A percentile compares a stretch with the other conserved stretches of the same genome.
phyloP scores from a whole-genome alignment of 805 yeast species.

The Candida sanyiensis region DNA sequence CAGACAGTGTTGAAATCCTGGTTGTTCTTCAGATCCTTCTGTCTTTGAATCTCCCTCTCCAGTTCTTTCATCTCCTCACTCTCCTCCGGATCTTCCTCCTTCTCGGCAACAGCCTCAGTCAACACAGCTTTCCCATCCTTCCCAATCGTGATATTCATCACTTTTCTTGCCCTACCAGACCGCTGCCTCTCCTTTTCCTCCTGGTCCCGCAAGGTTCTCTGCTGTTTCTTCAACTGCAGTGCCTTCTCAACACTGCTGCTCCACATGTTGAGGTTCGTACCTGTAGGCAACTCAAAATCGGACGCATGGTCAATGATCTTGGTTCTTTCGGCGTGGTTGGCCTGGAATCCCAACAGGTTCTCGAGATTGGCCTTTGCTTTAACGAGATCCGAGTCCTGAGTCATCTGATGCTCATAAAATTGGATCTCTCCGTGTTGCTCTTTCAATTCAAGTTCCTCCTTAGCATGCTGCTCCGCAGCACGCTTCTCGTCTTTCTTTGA shows the following conservation, averaged over 20 bases:
- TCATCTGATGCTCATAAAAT: conserved; percentile 34
- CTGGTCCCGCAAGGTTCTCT: conserved; percentile 59
- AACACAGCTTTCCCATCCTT: conserved; percentile 73
- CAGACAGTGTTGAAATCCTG: conserved; percentile 39
- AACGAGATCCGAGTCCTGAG: conserved; percentile 50
- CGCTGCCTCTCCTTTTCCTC: conserved; percentile 54
- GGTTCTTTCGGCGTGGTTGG: conserved; percentile 83
- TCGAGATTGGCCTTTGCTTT: conserved; percentile 73
- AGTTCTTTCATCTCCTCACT: conserved; percentile 27
- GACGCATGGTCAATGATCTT: conserved; percentile 89
- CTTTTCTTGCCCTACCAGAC: conserved; percentile 67
- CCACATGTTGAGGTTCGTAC: conserved; percentile 61
- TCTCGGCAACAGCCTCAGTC: conserved; percentile 26
- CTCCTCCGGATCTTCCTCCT: conserved; percentile 35
- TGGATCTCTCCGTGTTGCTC: conserved; percentile 41
- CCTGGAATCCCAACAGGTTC: conserved; percentile 73
- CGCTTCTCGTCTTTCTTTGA: conserved; percentile 29
- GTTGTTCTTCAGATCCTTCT: conserved; percentile 31
- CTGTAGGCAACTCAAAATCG: conserved; percentile 67
- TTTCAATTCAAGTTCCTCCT: conserved; percentile 32
- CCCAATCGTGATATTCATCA: conserved; percentile 68
- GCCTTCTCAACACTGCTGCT: conserved; percentile 82
- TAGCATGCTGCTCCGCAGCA: conserved; percentile 30
- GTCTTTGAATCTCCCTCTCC: conserved; percentile 25
- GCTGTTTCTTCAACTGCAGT: conserved; percentile 79